A percentile compares a stretch with the other conserved stretches of the same genome.
Conservation (phyloP, 78 protist genomes). For the Chrysochromulina parva region DNA sequence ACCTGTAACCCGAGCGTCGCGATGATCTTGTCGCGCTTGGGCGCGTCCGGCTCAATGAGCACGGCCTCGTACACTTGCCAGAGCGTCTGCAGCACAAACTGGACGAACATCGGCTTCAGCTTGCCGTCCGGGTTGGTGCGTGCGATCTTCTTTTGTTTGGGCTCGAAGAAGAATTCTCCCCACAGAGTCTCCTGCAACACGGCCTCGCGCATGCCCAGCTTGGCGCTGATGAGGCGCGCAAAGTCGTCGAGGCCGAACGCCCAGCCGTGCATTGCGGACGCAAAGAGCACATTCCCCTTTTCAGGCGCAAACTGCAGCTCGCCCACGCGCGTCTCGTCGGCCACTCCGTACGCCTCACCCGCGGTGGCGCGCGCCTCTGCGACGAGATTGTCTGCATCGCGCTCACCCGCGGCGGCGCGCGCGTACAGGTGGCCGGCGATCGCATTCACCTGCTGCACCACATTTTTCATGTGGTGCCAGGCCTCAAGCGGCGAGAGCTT, state of each 20-base stretch:
- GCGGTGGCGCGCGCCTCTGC: neutral
- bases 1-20: conserved; percentile 57
- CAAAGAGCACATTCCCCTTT: conserved; percentile 93
- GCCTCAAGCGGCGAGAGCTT: conserved; percentile 83
- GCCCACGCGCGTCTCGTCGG: neutral
- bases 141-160: neutral
- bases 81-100: conserved; percentile 77
- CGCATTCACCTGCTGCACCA: neutral
- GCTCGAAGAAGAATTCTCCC: conserved; percentile 86
- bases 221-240: conserved; percentile 52
- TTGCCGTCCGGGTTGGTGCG: conserved; percentile 40
- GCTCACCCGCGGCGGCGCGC: neutral
- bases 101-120: conserved; percentile 81
- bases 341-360: neutral
- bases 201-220: conserved; percentile 59
- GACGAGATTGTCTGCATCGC: neutral
- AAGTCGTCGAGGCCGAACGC: conserved; percentile 74
- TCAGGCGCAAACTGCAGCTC: conserved; percentile 78
- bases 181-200: conserved; percentile 77
- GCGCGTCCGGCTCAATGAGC: neutral
- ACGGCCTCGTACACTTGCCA: conserved; percentile 74
- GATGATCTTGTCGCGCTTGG: conserved; percentile 61
- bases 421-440: neutral
- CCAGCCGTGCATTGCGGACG: conserved; percentile 90
- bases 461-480: conserved; percentile 60